Evolutionary conservation across 352 stramenopile genomes (phyloP), one percentile per base, ranked within the genome.

Genomic region (Pythium rhizo-oryzae): DNA sequence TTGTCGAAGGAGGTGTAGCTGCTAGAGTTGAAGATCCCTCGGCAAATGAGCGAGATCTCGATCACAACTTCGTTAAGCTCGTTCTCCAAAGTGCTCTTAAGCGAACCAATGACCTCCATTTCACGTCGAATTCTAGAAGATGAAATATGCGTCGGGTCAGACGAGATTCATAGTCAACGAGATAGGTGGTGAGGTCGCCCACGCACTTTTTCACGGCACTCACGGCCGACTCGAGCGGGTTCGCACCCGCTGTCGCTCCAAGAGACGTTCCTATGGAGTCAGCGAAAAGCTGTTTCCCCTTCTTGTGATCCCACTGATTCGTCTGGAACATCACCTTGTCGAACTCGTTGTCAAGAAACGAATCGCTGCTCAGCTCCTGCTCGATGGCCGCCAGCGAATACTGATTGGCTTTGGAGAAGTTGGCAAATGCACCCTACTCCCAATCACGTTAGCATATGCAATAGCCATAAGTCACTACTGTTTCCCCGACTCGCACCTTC

Each of bases 1-100:
- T 89, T 90, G 52, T 86, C 81, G 56, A 91, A 90, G 4, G 85
- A 92, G n/a, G 82, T 93, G 57, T 80, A 87, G 62, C 81, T 91
- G 62, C 77, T 85, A 2, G 80, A 79, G 60, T 91, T 91, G 74
- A 89, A 93, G 51, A 92, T 89, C 11, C 76, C 77, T 11, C 83
- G 73, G 33, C 84, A 95, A 23, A 93, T 85, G 30, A 84, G 76
- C 30, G 85, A 89, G 47, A 95, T 82, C 39, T 89, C 69, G 24
- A 74, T 65, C 25, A 93, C 69, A 2, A 92, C 78, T 24, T 79
- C 76, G 62, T 87, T 70, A 33, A 95, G 69, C 24, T 93, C 85
- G 56, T 82, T 71, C 50, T 91, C 78, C 8, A 91, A 80, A 1
- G 81, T 89, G 33, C 70, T 90, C 59, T 91, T 90, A 41, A 95